Base-by-base conservation (phyloP, 306 rosid genomes). In the Mucuna pruriens region DNA sequence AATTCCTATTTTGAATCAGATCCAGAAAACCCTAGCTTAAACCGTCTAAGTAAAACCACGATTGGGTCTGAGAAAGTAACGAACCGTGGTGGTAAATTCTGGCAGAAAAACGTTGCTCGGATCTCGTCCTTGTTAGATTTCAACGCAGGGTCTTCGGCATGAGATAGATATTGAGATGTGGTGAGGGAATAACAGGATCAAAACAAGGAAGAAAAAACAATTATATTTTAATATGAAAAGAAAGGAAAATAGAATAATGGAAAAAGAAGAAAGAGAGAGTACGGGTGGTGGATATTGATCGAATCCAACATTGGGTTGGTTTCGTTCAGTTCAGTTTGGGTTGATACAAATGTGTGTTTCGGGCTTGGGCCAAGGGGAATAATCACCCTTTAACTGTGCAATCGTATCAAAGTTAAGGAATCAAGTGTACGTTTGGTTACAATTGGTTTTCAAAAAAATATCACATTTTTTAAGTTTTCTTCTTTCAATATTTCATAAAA, bases 21-120 rank as follows among this genome's bases (percentile, higher is more conserved):
- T 62, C 48, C 57, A 42, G 83, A 17, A 80, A 81, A 77, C 80
- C 88, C 78, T 54, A 65, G 62, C 70, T 72, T 17, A 64, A 71
- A 45, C 11, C 19, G 2, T 15, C 22, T 6, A 13, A 60, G 39
- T 44, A 23, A 66, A 52, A 75, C 70, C 11, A 45, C 36, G 23
- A 75, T 70, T 22, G 34, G 70, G 26, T 45, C 8, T 54, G 22
- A 23, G 83, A 84, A 19, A 54, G 76, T 2, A 29, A 19, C 13
- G 36, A 66, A 80, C 82, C 84, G 60, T 22, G 54, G 40, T 29
- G 16, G 4, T 4, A 34, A 15, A 13, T 25, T 68, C 51, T 23
- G 34, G 46, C 11, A 46, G 5, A 58, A 20, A 33, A 23, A 34
- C 19, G 36, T 17, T 7, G 54, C 55, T 54, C 11, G 5, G 80